These are phyloP conservation scores for Ambispora gerdemannii DNA, from an alignment of 192 early-diverging fungal genomes.

Conservation along the genomic window DNA sequence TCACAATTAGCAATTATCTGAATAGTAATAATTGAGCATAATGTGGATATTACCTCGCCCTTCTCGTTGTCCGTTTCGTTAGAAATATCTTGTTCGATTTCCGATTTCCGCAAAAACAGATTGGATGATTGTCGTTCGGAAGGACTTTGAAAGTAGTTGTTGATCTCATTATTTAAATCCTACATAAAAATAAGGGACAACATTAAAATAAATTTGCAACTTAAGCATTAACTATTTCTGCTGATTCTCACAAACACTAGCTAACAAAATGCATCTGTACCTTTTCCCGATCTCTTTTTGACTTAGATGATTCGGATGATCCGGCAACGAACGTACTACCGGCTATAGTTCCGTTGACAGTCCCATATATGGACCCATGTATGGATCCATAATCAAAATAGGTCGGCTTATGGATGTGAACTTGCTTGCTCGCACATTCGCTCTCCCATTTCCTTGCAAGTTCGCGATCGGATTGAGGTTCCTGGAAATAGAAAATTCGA, in stretches of 20 bases:
- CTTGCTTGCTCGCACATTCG: background rate
- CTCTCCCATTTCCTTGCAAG: background rate
- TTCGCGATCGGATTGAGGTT: background rate
- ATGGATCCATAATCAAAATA: too few relatives aligned
- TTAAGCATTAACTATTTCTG: conserved; percentile 1
- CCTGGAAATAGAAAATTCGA: too few relatives aligned
- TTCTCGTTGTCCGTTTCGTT: background rate
- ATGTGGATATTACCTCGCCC: too few relatives aligned
- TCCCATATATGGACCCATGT: background rate
- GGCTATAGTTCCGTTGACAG: background rate
- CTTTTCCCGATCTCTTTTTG: conserved; percentile 7
- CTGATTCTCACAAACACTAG: conserved; percentile 7
- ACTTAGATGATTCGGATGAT: background rate
- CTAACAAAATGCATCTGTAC: conserved; percentile 11
- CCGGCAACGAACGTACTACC: too few relatives aligned
- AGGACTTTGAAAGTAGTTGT: too few relatives aligned
- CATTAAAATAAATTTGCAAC: conserved; percentile 6
- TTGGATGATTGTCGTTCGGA: conserved; percentile 5
- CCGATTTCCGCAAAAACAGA: background rate
- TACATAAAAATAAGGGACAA: conserved; percentile 11
- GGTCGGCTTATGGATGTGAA: background rate
- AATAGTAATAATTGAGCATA: too few relatives aligned
- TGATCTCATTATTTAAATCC: conserved; percentile 3
- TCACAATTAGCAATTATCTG: too few relatives aligned
- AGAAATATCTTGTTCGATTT: background rate